A percentile compares a stretch with the other conserved stretches of the same genome.
Evolutionary conservation across 225 moss, liverwort and hornwort species (phyloP).

Genomic region (Rhytidiadelphus loreus): DNA sequence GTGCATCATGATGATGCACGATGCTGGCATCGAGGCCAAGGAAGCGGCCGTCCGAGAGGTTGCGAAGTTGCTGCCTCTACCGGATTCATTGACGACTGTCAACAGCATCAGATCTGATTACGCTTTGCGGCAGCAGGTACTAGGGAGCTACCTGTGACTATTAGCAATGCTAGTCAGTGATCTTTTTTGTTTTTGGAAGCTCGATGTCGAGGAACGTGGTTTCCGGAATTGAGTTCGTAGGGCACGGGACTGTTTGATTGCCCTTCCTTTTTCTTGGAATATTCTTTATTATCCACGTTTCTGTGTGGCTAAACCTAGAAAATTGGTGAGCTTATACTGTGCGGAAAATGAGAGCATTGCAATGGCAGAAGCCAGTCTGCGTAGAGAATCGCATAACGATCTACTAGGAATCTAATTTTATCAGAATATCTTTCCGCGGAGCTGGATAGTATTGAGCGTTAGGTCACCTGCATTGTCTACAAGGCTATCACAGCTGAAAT

Average conservation of each 20-base stretch:
- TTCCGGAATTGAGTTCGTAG: not conserved
- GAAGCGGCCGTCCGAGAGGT: conserved; percentile 98
- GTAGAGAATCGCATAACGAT: not conserved
- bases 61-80: conserved; percentile 86
- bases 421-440: not conserved
- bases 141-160: not conserved
- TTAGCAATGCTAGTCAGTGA: not conserved
- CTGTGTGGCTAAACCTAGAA: not conserved
- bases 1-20: conserved; percentile 86
- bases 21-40: conserved; percentile 96
- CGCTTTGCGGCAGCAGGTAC: conserved; percentile 85
- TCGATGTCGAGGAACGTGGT: not conserved
- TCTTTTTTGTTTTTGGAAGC: not conserved
- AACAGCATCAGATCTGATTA: conserved; percentile 82
- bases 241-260: not conserved
- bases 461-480: not conserved
- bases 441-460: not conserved
- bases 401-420: not conserved
- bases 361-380: not conserved
- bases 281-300: not conserved
- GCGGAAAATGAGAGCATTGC: not conserved
- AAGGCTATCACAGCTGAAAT: not conserved
- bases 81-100: conserved; percentile 70
- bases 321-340: not conserved
- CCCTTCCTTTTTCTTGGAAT: not conserved